Base-by-base conservation (phyloP, 78 protist species). In the Dictyostelium intermedium region DNA sequence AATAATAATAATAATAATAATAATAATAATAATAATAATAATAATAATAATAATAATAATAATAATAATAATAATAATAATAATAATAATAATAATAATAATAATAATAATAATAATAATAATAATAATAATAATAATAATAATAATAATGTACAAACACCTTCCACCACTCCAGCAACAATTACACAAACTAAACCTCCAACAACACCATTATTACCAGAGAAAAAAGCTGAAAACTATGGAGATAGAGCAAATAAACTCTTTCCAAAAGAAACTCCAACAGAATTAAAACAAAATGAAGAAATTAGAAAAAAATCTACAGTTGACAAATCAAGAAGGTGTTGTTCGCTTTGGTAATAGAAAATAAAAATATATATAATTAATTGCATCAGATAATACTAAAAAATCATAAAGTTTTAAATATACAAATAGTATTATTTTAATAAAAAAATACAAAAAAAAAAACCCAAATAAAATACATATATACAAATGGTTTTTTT, bases 121-220 rank as follows among this genome's bases (percentile, higher is more conserved):
- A 60, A 60, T 60, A n/a, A 60, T 60, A 20, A 60, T 20, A 60
- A 61, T 61, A 61, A 23, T n/a, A 61, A 61, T 66, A 66, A 27
- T 11, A 27, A 25, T 27, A 66, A 11, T 30, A 66, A 66, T 66
- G 35, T 30, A 27, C 32, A 66, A 27, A 30, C 74, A 27, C 72
- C 25, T n/a, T 11, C 30, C 1, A 23, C 72, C 3, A 50, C 61
- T 50, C 23, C 63, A 53, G 4, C 63, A 53, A 20, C 25, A 53
- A 20, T n/a, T n/a, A n/a, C n/a, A n/a, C n/a, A n/a, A n/a, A n/a
- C 72, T n/a, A 66, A 27, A 72, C 79, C 79, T 4, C 79, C 79
- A 27, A 13, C 79, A 14, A 72, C 79, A 72, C 79, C 79, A 34
- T 34, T 72, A 72, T 72, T 72, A 72, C 39, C 39, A 18, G 79